Conservation (phyloP, 805 yeast species). For the Wilhelminamyces savonicus region DNA sequence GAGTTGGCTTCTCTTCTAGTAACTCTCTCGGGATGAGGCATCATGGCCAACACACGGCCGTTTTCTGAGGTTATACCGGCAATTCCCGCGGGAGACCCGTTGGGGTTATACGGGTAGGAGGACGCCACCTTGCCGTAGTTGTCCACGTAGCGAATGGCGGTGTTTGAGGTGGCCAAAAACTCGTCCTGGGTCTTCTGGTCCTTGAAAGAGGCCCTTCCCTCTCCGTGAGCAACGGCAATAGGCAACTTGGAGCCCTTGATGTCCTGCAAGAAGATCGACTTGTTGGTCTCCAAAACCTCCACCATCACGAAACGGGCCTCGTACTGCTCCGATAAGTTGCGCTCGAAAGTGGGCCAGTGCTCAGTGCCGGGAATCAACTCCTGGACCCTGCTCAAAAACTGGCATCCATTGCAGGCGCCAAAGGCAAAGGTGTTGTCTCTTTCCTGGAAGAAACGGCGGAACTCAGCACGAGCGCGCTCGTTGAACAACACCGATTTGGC, state of each 20-base stretch:
- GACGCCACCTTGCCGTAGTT: conserved; percentile 83
- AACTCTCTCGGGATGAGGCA: conserved; percentile 99
- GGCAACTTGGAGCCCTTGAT: conserved; percentile 95
- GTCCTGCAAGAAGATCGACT: conserved; percentile 69
- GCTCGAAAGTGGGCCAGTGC: conserved; percentile 93
- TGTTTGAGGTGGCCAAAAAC: conserved; percentile 49
- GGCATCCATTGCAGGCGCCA: conserved; percentile 99
- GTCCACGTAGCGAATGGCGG: conserved; percentile 78
- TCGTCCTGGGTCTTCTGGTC: conserved; percentile 32
- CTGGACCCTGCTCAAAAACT: conserved; percentile 82
- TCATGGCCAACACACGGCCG: conserved; percentile 95
- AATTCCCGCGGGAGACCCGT: conserved; percentile 90
- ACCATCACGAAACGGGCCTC: conserved; percentile 93
- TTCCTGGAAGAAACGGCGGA: conserved; percentile 72
- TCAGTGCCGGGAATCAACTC: conserved; percentile 89
- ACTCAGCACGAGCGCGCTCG: conserved; percentile 68
- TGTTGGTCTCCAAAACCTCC: conserved; percentile 53
- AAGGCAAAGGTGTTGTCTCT: conserved; percentile 92
- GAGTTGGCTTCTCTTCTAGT: conserved; percentile 84
- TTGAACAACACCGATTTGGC: conserved; percentile 92
- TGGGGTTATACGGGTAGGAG: conserved; percentile 89
- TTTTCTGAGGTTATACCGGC: conserved; percentile 86
- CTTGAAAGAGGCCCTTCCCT: conserved; percentile 81
- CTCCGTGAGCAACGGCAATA: conserved; percentile 98
- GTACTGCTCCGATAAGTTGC: conserved; percentile 87